A percentile compares a stretch with the other conserved stretches of the same genome.
Evolutionary conservation across 345 rosid genomes (phyloP).

Genomic region (Acer yangbiense): DNA sequence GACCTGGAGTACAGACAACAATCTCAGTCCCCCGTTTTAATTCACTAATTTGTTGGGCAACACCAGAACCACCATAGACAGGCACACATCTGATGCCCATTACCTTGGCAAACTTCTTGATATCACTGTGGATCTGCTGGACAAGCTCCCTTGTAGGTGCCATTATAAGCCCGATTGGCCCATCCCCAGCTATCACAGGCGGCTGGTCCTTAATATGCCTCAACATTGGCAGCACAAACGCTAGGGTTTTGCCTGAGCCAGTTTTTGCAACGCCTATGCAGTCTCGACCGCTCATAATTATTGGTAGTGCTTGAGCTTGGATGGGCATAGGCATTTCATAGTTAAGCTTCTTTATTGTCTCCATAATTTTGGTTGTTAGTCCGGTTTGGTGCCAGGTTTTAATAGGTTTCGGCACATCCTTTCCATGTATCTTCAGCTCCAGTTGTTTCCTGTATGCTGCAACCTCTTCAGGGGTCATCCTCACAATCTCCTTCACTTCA

Average conservation of each 20-base stretch:
- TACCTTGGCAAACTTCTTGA: conserved; percentile 75
- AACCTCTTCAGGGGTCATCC: conserved; percentile 86
- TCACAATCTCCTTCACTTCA: conserved; percentile 84
- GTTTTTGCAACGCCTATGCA: conserved; percentile 98
- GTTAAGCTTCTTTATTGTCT: conserved; percentile 80
- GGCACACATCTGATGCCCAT: conserved; percentile 86
- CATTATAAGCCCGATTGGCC: conserved; percentile 95
- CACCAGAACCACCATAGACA: conserved; percentile 97
- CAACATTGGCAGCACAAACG: conserved; percentile 96
- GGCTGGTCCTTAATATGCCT: conserved; percentile 99
- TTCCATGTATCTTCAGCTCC: conserved; percentile 92
- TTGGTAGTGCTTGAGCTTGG: conserved; percentile 93
- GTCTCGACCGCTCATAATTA: conserved; percentile 96
- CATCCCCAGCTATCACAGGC: conserved; percentile 92
- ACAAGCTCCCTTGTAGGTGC: conserved; percentile 99
- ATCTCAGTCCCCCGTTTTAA: conserved; percentile 92
- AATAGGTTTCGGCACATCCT: conserved; percentile 88
- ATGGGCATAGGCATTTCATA: conserved; percentile 96
- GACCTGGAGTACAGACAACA: conserved; percentile 97
- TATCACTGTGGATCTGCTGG: conserved; percentile 95
- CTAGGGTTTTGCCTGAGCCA: conserved; percentile 96
- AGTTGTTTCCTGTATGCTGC: conserved; percentile 74
- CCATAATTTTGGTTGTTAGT: conserved; percentile 78
- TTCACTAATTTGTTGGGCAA: conserved; percentile 98
- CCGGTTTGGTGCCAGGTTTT: conserved; percentile 98